Base-by-base conservation (phyloP, 2,329 filamentous ascomycete genomes). In the Endoconidiophora polonica region DNA sequence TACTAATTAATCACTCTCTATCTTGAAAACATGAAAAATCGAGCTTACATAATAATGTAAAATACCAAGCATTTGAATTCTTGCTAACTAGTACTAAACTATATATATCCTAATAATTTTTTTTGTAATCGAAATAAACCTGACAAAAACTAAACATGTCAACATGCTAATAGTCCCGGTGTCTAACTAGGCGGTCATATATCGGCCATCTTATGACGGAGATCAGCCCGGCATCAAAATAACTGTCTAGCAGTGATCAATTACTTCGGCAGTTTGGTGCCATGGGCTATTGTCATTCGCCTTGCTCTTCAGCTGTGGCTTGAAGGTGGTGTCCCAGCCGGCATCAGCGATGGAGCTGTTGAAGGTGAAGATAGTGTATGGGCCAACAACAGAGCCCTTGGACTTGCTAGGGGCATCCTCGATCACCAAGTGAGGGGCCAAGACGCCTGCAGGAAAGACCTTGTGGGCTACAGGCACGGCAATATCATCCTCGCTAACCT, bases 351-450 rank as follows among this genome's bases (percentile, higher is more conserved):
- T 1, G 2, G 37, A n/a, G 1, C 22, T n/a, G 5, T 16, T 50
- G 36, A 46, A 46, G 37, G 49, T 50, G 49, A 46, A 50, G 33
- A 50, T 36, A 14, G 45, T 43, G 36, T 46, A 50, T 33, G 44
- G 42, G 22, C 49, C 49, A 16, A 50, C 14, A 22, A 18, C 36
- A 14, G 39, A 22, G 16, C 44, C 43, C 23, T 46, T 46, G 24
- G 14, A 10, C 26, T 29, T 24, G 37, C 14, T 20, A 26, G 43
- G 18, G 12, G 37, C 29, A 5, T 41, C 33, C 43, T 50, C 23
- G 29, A 50, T 41, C 20, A 46, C 18, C n/a, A 50, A 16, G 1
- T 29, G 37, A 7, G 49, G 49, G 5, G 49, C 43, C 7, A 16
- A 16, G 3, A 38, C 20, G 5, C 18, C 38, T 36, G 16, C 43